phyloP scores from a whole-genome alignment of 768 basidiomycete species.

The Termitomyces sp. region DNA sequence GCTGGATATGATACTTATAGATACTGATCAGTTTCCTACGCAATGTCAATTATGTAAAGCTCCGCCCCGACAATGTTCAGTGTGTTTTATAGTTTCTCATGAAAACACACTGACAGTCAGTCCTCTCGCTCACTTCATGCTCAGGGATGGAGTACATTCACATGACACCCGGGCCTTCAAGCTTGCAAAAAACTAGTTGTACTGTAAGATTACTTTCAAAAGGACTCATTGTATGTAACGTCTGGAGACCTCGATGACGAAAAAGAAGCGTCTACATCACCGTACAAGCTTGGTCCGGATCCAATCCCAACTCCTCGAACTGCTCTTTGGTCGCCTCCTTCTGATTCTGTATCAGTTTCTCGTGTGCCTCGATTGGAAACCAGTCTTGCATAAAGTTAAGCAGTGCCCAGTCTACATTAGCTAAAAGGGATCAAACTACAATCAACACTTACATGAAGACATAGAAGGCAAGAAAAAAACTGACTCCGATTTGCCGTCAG shows the following conservation, averaged over 20 bases:
- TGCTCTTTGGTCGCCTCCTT: slow-evolving; percentile 69
- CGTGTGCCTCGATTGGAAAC: slow-evolving; percentile 81
- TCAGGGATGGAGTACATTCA: too few species aligned
- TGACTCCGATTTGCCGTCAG: slow-evolving; percentile 69
- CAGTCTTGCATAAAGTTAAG: slow-evolving; percentile 87
- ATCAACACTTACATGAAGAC: not conserved
- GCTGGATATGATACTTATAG: too few species aligned
- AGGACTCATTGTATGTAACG: not conserved
- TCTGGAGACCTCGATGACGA: not conserved
- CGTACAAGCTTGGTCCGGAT: slow-evolving; percentile 35
- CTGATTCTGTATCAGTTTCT: slow-evolving; percentile 72
- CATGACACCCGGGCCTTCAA: too few species aligned
- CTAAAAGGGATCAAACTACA: slow-evolving; percentile 26
- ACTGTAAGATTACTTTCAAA: not conserved
- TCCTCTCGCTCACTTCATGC: too few species aligned
- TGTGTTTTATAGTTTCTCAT: too few species aligned
- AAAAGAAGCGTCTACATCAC: slow-evolving; percentile 10
- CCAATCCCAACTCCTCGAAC: slow-evolving; percentile 56
- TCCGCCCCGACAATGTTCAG: too few species aligned
- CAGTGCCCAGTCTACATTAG: slow-evolving; percentile 74
- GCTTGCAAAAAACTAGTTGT: not conserved
- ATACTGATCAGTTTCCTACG: too few species aligned
- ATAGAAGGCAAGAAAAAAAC: slow-evolving; percentile 20
- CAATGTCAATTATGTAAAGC: too few species aligned
- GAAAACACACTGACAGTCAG: too few species aligned